These are phyloP conservation scores for Cyclostephanos tholiformis DNA, from an alignment of 108 stramenopile species.

Conservation along the genomic window DNA sequence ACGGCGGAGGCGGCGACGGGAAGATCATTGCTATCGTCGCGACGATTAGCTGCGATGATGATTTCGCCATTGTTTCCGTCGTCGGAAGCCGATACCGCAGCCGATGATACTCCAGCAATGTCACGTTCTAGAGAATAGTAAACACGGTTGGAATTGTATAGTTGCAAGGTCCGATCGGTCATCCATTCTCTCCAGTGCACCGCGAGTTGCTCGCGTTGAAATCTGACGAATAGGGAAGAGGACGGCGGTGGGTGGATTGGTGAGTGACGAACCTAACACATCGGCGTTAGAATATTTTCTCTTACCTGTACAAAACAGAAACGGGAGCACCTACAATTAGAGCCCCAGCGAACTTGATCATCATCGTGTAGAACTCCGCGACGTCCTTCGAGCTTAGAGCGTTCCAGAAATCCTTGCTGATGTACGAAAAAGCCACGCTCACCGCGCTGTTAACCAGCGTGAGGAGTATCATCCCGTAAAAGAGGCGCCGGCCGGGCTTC, in stretches of 20 bases:
- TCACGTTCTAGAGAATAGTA: constrained; percentile 79
- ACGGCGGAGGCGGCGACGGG: neutral
- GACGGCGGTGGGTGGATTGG: too few species aligned
- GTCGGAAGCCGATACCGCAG: constrained; percentile 1
- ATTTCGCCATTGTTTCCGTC: neutral
- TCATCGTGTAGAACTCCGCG: constrained; percentile 74
- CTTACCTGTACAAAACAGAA: constrained; percentile 84
- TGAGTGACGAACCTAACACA: too few species aligned
- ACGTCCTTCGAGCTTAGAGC: constrained; percentile 82
- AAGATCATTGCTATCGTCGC: too few species aligned
- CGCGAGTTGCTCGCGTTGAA: constrained; percentile 56
- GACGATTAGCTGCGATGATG: too few species aligned
- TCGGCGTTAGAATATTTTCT: constrained; percentile 10
- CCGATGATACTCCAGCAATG: constrained; percentile 11
- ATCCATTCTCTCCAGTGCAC: constrained; percentile 92
- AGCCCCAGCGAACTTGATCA: constrained; percentile 72
- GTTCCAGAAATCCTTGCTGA: constrained; percentile 94
- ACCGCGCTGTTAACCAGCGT: constrained; percentile 87
- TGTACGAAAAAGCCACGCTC: constrained; percentile 87
- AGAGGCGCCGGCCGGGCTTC: constrained; percentile 66
- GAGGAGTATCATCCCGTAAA: constrained; percentile 79
- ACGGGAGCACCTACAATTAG: constrained; percentile 85
- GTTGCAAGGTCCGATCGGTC: constrained; percentile 80
- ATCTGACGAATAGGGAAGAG: constrained; percentile 25
- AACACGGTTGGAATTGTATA: constrained; percentile 79